Evolutionary conservation across 345 rosid genomes (phyloP).

Genomic region (Adansonia digitata): DNA sequence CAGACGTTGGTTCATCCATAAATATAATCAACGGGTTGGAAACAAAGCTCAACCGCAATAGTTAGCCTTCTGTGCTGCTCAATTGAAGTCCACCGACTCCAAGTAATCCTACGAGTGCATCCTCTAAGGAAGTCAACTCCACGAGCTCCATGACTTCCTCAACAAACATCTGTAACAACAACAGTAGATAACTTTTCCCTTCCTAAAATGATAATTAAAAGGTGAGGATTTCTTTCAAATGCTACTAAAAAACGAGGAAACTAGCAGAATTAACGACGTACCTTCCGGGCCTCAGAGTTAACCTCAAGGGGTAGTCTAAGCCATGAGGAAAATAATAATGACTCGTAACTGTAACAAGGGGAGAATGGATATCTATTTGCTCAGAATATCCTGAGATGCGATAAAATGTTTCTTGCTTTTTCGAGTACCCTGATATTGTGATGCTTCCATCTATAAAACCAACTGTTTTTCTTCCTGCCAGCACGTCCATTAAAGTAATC

Average conservation of each 20-base stretch:
- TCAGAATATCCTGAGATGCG: slow-evolving; percentile 64
- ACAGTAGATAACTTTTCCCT: neutral
- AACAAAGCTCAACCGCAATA: slow-evolving; percentile 58
- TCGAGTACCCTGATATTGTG: slow-evolving; percentile 53
- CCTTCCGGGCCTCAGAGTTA: slow-evolving; percentile 48
- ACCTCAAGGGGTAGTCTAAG: slow-evolving; percentile 55
- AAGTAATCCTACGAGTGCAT: slow-evolving; percentile 53
- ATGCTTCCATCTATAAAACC: slow-evolving; percentile 46
- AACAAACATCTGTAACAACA: slow-evolving; percentile 40
- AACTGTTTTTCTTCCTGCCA: slow-evolving; percentile 67
- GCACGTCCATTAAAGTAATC: slow-evolving; percentile 65
- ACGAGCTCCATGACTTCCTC: too few relatives aligned
- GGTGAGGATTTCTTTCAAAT: neutral
- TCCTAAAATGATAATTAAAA: neutral
- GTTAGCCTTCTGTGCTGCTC: slow-evolving; percentile 64
- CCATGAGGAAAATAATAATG: slow-evolving; percentile 60
- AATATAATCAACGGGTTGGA: slow-evolving; percentile 64
- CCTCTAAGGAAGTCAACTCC: slow-evolving; percentile 43
- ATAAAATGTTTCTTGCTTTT: slow-evolving; percentile 62
- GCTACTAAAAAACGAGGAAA: neutral
- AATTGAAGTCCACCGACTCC: slow-evolving; percentile 49
- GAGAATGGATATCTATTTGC: slow-evolving; percentile 63
- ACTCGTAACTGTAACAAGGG: slow-evolving; percentile 57
- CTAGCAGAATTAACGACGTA: slow-evolving; percentile 8
- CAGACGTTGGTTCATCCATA: too few relatives aligned